Evolutionary conservation across 1,139 yeast genomes (phyloP).

Genomic region (Yamadazyma epiphylla): DNA sequence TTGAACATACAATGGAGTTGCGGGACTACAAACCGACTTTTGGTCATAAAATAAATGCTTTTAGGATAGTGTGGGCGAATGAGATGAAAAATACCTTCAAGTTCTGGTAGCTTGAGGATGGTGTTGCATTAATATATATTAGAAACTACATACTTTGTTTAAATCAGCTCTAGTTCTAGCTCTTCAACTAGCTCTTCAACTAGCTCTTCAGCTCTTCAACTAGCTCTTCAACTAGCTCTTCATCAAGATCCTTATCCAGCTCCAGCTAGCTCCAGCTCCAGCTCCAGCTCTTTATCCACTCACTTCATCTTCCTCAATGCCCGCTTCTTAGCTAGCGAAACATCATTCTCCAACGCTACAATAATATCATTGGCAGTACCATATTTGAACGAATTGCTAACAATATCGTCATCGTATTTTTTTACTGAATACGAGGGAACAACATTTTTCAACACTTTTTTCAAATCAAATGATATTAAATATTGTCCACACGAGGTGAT

Average conservation of each 20-base stretch:
- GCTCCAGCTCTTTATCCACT: too few species aligned
- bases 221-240: too few species aligned
- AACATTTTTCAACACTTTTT: constrained; percentile 47
- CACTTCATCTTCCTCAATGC: constrained; percentile 54
- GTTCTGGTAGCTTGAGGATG: constrained; percentile 25
- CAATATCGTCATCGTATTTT: constrained; percentile 57
- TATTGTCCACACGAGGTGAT: constrained; percentile 79
- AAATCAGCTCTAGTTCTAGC: too few species aligned
- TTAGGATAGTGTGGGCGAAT: constrained; percentile 55
- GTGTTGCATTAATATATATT: too few species aligned
- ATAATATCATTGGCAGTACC: constrained; percentile 70
- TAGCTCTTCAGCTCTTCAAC: too few species aligned
- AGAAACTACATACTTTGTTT: too few species aligned
- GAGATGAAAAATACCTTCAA: constrained; percentile 58
- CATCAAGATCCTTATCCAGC: constrained; percentile 3
- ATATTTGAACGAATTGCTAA: constrained; percentile 76
- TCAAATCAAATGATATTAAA: constrained; percentile 77
- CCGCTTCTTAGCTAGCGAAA: constrained; percentile 56
- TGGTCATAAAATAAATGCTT: constrained; percentile 59
- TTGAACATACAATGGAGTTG: constrained; percentile 14
- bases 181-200: too few species aligned
- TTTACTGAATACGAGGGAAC: constrained; percentile 59
- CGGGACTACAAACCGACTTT: constrained; percentile 44
- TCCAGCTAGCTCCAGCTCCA: too few species aligned
- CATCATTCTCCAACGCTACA: constrained; percentile 69